Percentiles rank a stretch among this genome's conserved stretches.
Conservation (phyloP, 2,329 filamentous ascomycete species). For the Pseudopyricularia javanii region DNA sequence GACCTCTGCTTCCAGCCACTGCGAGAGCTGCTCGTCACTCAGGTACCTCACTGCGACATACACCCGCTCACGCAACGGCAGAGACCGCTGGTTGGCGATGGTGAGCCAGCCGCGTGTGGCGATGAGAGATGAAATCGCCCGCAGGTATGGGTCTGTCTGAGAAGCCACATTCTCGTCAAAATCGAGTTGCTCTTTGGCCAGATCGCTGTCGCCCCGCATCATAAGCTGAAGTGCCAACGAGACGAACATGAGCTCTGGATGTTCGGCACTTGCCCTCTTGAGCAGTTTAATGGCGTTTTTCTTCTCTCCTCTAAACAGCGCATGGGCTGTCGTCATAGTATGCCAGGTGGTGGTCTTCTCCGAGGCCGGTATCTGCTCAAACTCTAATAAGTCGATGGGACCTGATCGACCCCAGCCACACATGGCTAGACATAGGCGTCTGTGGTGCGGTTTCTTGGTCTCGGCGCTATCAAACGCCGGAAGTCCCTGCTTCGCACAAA, state of each 20-base stretch:
- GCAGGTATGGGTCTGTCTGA: constrained; percentile 65
- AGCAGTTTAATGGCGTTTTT: constrained; percentile 58
- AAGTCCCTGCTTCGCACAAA: constrained; percentile 51
- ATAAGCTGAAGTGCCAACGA: constrained; percentile 55
- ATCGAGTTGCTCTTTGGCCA: constrained; percentile 37
- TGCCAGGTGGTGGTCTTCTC: constrained; percentile 42
- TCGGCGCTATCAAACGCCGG: constrained; percentile 19
- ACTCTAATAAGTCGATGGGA: constrained; percentile 28
- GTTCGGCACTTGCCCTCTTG: constrained; percentile 49
- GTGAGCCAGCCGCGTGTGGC: constrained; percentile 64
- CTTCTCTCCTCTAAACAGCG: constrained; percentile 60
- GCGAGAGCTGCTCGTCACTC: constrained; percentile 45
- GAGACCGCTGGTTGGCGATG: constrained; percentile 59
- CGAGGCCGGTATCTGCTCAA: constrained; percentile 27
- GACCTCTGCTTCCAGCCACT: constrained; percentile 58
- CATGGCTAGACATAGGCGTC: constrained; percentile 63
- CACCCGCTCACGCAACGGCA: constrained; percentile 63
- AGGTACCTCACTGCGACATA: constrained; percentile 61
- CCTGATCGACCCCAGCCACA: constrained; percentile 57
- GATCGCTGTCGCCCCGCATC: constrained; percentile 30
- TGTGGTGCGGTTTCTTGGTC: constrained; percentile 52
- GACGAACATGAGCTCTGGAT: constrained; percentile 55
- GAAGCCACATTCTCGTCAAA: constrained; percentile 47
- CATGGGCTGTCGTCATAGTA: constrained; percentile 66
- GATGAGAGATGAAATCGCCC: constrained; percentile 67